phyloP scores from a whole-genome alignment of 1,139 yeast genomes.

The Candida pseudoviswanathii region DNA sequence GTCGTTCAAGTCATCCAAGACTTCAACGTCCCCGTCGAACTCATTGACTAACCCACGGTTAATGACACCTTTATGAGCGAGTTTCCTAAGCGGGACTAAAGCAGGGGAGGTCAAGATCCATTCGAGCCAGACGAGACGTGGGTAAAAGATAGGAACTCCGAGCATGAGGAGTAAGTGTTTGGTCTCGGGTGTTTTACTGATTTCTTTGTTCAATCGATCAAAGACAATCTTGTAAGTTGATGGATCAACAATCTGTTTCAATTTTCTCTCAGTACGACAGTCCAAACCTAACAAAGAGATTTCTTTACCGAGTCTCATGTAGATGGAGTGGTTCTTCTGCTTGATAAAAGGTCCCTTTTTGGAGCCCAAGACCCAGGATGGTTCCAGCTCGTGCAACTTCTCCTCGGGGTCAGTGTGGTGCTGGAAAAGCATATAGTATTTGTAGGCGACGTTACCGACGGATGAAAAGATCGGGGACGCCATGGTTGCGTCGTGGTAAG shows the following conservation, averaged over 20 bases:
- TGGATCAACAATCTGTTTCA: constrained; percentile 56
- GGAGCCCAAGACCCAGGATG: constrained; percentile 59
- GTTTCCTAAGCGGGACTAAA: constrained; percentile 63
- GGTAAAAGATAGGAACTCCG: constrained; percentile 95
- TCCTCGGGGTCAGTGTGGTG: constrained; percentile 68
- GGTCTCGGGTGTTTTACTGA: constrained; percentile 49
- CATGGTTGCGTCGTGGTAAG: constrained; percentile 80
- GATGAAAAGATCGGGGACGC: constrained; percentile 62
- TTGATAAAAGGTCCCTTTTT: constrained; percentile 65
- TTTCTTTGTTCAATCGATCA: constrained; percentile 56
- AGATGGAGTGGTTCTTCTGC: constrained; percentile 66
- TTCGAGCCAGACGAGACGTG: constrained; percentile 90
- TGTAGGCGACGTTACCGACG: constrained; percentile 78
- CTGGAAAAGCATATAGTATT: constrained; percentile 88
- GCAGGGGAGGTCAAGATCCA: constrained; percentile 62
- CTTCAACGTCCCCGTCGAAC: constrained; percentile 88
- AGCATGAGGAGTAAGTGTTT: constrained; percentile 80
- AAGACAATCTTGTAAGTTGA: constrained; percentile 65
- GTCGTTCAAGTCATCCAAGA: constrained; percentile 89
- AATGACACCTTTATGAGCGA: constrained; percentile 71
- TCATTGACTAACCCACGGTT: constrained; percentile 78
- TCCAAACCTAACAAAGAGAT: constrained; percentile 79
- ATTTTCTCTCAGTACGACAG: constrained; percentile 87
- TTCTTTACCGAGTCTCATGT: constrained; percentile 71
- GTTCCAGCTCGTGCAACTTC: constrained; percentile 41